Conservation (phyloP, 2,329 filamentous ascomycete species). For the Stachybotrys chlorohalonatus region DNA sequence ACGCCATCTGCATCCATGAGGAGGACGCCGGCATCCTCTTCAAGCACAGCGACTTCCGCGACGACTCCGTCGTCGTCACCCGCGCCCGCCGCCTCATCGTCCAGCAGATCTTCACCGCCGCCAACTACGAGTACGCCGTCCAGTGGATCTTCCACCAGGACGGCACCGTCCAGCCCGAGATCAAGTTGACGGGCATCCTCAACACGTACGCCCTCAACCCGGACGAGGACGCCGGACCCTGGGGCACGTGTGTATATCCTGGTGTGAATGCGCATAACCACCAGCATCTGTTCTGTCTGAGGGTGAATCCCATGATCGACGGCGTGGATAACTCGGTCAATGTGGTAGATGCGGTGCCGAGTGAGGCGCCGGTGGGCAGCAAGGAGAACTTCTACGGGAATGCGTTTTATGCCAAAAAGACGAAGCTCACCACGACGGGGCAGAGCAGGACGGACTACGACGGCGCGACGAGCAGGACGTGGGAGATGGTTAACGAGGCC, state of each 20-base stretch:
- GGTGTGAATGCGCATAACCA: constrained; percentile 92
- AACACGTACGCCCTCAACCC: constrained; percentile 82
- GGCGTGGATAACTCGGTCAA: constrained; percentile 79
- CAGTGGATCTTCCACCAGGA: constrained; percentile 80
- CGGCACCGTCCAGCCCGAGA: constrained; percentile 83
- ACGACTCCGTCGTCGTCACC: constrained; percentile 79
- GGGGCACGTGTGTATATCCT: constrained; percentile 87
- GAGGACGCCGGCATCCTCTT: constrained; percentile 87
- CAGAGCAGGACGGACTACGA: constrained; percentile 73
- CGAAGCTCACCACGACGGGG: constrained; percentile 62
- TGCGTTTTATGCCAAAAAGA: constrained; percentile 79
- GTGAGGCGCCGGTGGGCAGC: constrained; percentile 67
- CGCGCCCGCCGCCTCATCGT: constrained; percentile 78
- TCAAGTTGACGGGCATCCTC: constrained; percentile 84
- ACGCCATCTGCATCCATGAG: constrained; percentile 91
- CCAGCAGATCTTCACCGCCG: constrained; percentile 88
- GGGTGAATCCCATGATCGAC: constrained; percentile 80
- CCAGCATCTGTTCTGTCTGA: constrained; percentile 88
- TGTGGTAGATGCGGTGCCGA: constrained; percentile 66
- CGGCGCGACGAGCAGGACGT: constrained; percentile 68
- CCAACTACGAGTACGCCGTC: constrained; percentile 82
- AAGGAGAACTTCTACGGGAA: constrained; percentile 83
- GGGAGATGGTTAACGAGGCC: constrained; percentile 83
- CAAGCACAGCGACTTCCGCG: constrained; percentile 91
- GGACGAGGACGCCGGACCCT: constrained; percentile 73